Conservation (phyloP, 1,139 yeast species). For the Debaryomyces sp. region DNA sequence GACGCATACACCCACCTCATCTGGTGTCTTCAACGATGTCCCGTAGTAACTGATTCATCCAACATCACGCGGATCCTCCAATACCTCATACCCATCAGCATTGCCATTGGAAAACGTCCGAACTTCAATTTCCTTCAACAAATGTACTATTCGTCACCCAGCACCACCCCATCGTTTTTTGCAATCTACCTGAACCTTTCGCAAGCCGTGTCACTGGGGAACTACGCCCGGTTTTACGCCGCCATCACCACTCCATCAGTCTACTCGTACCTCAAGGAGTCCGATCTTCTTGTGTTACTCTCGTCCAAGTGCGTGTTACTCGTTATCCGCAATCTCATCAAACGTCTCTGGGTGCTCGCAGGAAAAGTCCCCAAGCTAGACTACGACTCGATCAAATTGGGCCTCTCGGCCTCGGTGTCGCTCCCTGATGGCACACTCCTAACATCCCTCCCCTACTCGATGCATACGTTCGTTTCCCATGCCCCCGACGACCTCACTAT, state of each 20-base stretch:
- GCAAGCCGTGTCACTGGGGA: slow-evolving; percentile 40
- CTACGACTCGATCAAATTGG: slow-evolving; percentile 29
- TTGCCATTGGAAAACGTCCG: slow-evolving; percentile 55
- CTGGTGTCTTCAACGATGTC: slow-evolving; percentile 62
- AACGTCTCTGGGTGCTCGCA: slow-evolving; percentile 34
- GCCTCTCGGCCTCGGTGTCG: slow-evolving; percentile 16
- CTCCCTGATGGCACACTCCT: neutral
- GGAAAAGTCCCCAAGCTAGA: slow-evolving; percentile 31
- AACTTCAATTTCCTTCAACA: slow-evolving; percentile 29
- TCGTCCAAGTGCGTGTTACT: slow-evolving; percentile 40
- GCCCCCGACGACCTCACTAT: slow-evolving; percentile 32
- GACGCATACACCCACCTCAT: slow-evolving; percentile 59
- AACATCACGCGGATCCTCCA: slow-evolving; percentile 47
- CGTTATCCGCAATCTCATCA: slow-evolving; percentile 49
- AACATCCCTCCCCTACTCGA: neutral
- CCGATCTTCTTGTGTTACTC: slow-evolving; percentile 33
- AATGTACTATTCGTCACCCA: slow-evolving; percentile 16
- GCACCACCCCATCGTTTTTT: slow-evolving; percentile 30
- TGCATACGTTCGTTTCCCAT: slow-evolving; percentile 8
- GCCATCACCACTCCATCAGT: slow-evolving; percentile 31
- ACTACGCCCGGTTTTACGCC: slow-evolving; percentile 35
- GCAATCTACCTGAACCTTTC: slow-evolving; percentile 40
- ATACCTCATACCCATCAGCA: slow-evolving; percentile 58
- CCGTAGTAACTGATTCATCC: slow-evolving; percentile 24
- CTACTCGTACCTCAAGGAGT: slow-evolving; percentile 32